Base-by-base conservation (phyloP, 176 grass and related monocot genomes). In the Paspalum vaginatum region DNA sequence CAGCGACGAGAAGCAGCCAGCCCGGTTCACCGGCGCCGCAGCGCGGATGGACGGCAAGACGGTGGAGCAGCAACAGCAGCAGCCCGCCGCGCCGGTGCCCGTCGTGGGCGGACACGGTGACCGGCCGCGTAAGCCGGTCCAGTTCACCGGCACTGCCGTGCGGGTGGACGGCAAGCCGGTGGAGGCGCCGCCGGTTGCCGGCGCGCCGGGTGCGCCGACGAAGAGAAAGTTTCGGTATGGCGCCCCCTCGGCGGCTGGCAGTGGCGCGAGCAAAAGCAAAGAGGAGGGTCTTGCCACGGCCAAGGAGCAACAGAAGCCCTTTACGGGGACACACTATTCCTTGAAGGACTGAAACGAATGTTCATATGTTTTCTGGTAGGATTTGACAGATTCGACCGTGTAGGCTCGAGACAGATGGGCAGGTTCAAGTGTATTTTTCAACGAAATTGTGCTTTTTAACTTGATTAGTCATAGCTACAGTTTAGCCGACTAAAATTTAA, bases 41-140 rank as follows among this genome's bases (percentile, higher is more conserved):
- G 14, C 32, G 40, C 66, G 79, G 55, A 55, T 78, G 65, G 79
- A 87, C 57, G 85, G 85, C 65, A 82, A 56, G 65, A 39, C 61
- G 6, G 27, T 61, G 65, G 74, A 84, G 53, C 53, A 21, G 61
- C 26, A 4, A 1, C 2, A 0, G 52, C 26, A 4, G 4, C 2
- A 0, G 52, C 2, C 8, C 7, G 0, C 42, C 15, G 16, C 50
- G 48, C 72, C 72, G 66, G 11, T 9, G 24, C 24, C 32, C 16
- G 62, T 37, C 25, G 26, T 14, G 32, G 11, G 41, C 11, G 5
- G 38, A 4, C 10, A n/a, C 0, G 10, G 25, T 10, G 42, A 43
- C 53, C 25, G 12, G 60, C 32, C 32, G 32, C 32, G 32, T 3
- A 32, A 32, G 32, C 21, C 61, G 21, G 38, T 0, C 15, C 61